These are phyloP conservation scores for Diaporthe ampelina DNA, from an alignment of 2,329 filamentous ascomycete species.

Conservation along the genomic window DNA sequence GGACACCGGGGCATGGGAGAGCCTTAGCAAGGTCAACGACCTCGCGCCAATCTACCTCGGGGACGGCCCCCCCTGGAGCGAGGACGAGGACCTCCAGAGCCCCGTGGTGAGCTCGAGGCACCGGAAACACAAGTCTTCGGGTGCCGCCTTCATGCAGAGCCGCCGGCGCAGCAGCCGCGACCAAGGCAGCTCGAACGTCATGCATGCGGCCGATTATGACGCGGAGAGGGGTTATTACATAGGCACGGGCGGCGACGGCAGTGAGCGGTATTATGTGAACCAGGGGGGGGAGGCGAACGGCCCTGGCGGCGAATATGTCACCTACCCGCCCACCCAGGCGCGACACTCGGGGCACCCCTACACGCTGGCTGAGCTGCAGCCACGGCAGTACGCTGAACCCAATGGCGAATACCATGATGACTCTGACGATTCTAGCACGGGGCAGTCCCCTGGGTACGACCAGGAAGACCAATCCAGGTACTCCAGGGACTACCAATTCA, in stretches of 20 bases:
- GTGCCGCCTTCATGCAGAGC: slow-evolving; percentile 61
- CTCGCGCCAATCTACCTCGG: slow-evolving; percentile 87
- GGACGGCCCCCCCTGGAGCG: slow-evolving; percentile 92
- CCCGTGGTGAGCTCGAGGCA: slow-evolving; percentile 89
- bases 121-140: slow-evolving; percentile 84
- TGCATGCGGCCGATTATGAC: slow-evolving; percentile 66
- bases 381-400: slow-evolving; percentile 59
- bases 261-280: slow-evolving; percentile 81
- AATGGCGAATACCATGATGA: slow-evolving; percentile 67
- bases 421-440: slow-evolving; percentile 71
- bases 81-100: slow-evolving; percentile 94
- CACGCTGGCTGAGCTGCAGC: slow-evolving; percentile 60
- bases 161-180: slow-evolving; percentile 63
- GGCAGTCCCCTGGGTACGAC: slow-evolving; percentile 70
- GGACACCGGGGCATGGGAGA: slow-evolving; percentile 65
- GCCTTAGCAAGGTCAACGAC: slow-evolving; percentile 75
- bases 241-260: slow-evolving; percentile 77
- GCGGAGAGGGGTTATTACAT: slow-evolving; percentile 77
- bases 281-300: slow-evolving; percentile 79
- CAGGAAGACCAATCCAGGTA: slow-evolving; percentile 83
- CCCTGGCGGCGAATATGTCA: slow-evolving; percentile 84
- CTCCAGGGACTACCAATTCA: slow-evolving; percentile 93
- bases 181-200: slow-evolving; percentile 56
- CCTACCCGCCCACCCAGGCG: slow-evolving; percentile 77
- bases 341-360: slow-evolving; percentile 68